A percentile compares a stretch with the other conserved stretches of the same genome.
phyloP scores from a whole-genome alignment of 495 filamentous ascomycete genomes.

The Penicillium cosmopolitanum region DNA sequence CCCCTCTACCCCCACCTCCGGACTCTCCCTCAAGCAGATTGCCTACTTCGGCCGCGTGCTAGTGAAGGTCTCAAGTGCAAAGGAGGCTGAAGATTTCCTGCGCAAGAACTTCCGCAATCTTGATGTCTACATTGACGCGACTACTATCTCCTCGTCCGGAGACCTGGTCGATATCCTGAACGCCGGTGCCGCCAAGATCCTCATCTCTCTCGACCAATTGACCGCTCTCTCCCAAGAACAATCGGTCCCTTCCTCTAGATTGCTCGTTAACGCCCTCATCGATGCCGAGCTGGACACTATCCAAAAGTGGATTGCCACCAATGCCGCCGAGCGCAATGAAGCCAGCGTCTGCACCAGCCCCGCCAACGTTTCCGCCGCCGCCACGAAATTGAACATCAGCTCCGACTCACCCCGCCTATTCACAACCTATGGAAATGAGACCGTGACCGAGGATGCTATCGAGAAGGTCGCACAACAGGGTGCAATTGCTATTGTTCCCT shows the following conservation, averaged over 20 bases:
- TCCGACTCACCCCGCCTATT: constrained; percentile 43
- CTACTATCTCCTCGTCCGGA: constrained; percentile 63
- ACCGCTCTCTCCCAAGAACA: constrained; percentile 53
- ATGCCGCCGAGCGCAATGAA: constrained; percentile 51
- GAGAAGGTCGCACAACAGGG: constrained; percentile 59
- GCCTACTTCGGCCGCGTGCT: constrained; percentile 79
- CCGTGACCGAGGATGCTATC: constrained; percentile 47
- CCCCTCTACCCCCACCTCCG: constrained; percentile 47
- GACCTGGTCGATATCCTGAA: constrained; percentile 83
- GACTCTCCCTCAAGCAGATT: constrained; percentile 69
- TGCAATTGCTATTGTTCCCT: constrained; percentile 79
- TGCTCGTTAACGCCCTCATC: constrained; percentile 53
- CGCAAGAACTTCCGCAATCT: constrained; percentile 67
- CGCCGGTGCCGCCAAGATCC: constrained; percentile 83
- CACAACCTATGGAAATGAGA: constrained; percentile 35
- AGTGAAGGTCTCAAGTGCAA: constrained; percentile 62
- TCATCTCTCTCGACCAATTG: constrained; percentile 73
- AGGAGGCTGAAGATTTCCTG: constrained; percentile 70
- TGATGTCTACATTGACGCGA: constrained; percentile 76
- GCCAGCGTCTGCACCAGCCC: constrained; percentile 55
- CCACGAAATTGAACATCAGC: constrained; percentile 43
- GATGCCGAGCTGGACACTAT: constrained; percentile 40
- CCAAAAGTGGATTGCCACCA: constrained; percentile 44
- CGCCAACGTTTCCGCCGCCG: constrained; percentile 54
- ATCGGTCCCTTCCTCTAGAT: constrained; percentile 58